A percentile compares a stretch with the other conserved stretches of the same genome.
These are phyloP conservation scores for Tricholoma sp. DNA, from an alignment of 768 basidiomycete species.

Conservation along the genomic window DNA sequence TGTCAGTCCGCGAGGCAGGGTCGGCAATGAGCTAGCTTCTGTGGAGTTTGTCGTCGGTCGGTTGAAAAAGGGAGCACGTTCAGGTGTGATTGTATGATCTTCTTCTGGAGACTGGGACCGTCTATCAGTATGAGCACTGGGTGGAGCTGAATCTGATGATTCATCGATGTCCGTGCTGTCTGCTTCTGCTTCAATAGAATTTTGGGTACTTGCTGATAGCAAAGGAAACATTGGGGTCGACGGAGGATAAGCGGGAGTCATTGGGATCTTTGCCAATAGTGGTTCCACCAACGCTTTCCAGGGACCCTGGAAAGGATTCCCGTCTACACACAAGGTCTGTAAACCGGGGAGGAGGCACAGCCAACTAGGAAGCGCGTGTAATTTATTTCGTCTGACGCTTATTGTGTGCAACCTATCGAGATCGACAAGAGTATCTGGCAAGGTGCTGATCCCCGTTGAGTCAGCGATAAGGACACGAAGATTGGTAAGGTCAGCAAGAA, in stretches of 20 bases:
- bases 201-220: slow-evolving; percentile 39
- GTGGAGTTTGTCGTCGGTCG: slow-evolving; percentile 47
- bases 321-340: slow-evolving; percentile 88
- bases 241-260: slow-evolving; percentile 59
- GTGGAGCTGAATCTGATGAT: slow-evolving; percentile 49
- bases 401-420: slow-evolving; percentile 84
- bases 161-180: slow-evolving; percentile 52
- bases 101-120: slow-evolving; percentile 39
- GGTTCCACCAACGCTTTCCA: slow-evolving; percentile 90
- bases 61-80: slow-evolving; percentile 45
- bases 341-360: slow-evolving; percentile 81
- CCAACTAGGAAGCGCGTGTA: slow-evolving; percentile 92
- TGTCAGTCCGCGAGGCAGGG: slow-evolving; percentile 42
- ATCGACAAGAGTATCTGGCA: slow-evolving; percentile 70
- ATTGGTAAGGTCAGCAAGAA: slow-evolving; percentile 69
- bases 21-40: slow-evolving; percentile 14
- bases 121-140: slow-evolving; percentile 32
- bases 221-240: slow-evolving; percentile 58
- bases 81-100: slow-evolving; percentile 71
- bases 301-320: slow-evolving; percentile 92
- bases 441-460: slow-evolving; percentile 70
- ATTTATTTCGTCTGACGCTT: slow-evolving; percentile 83
- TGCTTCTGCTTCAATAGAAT: slow-evolving; percentile 36
- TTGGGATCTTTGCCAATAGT: slow-evolving; percentile 59
- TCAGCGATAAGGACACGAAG: slow-evolving; percentile 93